phyloP scores from a whole-genome alignment of 345 rosid species.

The Aquilaria sinensis region DNA sequence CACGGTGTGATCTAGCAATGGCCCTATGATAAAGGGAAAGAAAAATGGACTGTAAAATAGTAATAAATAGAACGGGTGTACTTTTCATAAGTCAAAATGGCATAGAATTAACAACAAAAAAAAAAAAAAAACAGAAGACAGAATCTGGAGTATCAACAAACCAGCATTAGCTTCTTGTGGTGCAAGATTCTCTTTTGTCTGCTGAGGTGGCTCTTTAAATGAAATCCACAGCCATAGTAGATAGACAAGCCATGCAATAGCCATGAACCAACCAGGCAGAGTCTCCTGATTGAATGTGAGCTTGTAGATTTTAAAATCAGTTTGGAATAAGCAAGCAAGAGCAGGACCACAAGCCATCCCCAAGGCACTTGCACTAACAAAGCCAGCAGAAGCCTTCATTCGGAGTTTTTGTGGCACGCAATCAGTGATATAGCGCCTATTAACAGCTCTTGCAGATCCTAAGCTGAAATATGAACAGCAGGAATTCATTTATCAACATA shows the following conservation, averaged over 20 bases:
- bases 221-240: slow-evolving; percentile 50
- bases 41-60: not conserved
- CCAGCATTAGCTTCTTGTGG: slow-evolving; percentile 34
- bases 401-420: slow-evolving; percentile 69
- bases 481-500: slow-evolving; percentile 2
- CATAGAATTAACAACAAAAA: not conserved
- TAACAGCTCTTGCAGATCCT: slow-evolving; percentile 90
- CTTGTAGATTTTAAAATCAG: slow-evolving; percentile 52
- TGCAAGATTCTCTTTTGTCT: slow-evolving; percentile 22
- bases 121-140: not conserved
- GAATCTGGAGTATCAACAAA: slow-evolving; percentile 14
- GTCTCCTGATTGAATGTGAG: slow-evolving; percentile 62
- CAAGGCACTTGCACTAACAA: slow-evolving; percentile 89
- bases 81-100: not conserved
- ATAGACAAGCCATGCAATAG: slow-evolving; percentile 59
- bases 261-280: slow-evolving; percentile 81
- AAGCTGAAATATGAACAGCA: slow-evolving; percentile 38
- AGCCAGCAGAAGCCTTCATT: slow-evolving; percentile 78
- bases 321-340: slow-evolving; percentile 72
- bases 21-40: slow-evolving; percentile 22
- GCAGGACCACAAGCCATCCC: slow-evolving; percentile 96
- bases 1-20: slow-evolving; percentile 32
- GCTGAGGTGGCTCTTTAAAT: slow-evolving; percentile 54
- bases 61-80: not conserved
- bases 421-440: slow-evolving; percentile 75